Conservation (phyloP, 2,329 filamentous ascomycete species). For the Epichloe coenophiala region DNA sequence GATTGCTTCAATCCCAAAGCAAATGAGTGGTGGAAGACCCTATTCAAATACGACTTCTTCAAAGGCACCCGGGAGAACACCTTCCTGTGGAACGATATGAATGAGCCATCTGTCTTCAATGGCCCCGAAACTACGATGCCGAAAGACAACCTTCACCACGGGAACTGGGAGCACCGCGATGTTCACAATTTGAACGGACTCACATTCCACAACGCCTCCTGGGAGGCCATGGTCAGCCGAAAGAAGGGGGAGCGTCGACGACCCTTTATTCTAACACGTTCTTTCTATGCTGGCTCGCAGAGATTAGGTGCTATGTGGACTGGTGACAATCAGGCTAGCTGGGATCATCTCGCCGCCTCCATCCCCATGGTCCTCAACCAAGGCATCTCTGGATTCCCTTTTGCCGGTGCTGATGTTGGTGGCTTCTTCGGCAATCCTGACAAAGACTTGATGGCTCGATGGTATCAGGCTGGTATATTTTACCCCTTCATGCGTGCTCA, state of each 20-base stretch:
- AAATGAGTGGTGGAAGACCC: slow-evolving; percentile 75
- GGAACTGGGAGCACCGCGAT: slow-evolving; percentile 91
- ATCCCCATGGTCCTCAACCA: slow-evolving; percentile 91
- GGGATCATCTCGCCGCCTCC: slow-evolving; percentile 79
- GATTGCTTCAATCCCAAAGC: slow-evolving; percentile 93
- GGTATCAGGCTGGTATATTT: slow-evolving; percentile 94
- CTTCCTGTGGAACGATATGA: slow-evolving; percentile 99
- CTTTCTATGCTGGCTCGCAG: slow-evolving; percentile 86
- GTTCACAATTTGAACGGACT: slow-evolving; percentile 92
- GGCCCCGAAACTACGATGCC: slow-evolving; percentile 98
- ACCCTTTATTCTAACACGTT: slow-evolving; percentile 84
- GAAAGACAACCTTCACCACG: slow-evolving; percentile 89
- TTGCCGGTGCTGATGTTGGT: slow-evolving; percentile 88
- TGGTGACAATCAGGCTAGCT: slow-evolving; percentile 88
- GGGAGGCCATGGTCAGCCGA: slow-evolving; percentile 67
- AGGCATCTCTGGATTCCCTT: slow-evolving; percentile 85
- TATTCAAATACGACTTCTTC: slow-evolving; percentile 83
- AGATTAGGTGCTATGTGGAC: slow-evolving; percentile 95
- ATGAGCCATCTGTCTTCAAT: slow-evolving; percentile 97
- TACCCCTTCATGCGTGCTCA: slow-evolving; percentile 98
- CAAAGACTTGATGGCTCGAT: slow-evolving; percentile 79
- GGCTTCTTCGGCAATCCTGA: slow-evolving; percentile 97
- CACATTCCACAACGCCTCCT: slow-evolving; percentile 91
- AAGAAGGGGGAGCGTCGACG: slow-evolving; percentile 75
- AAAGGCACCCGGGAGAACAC: slow-evolving; percentile 76